phyloP scores from a whole-genome alignment of 805 yeast genomes.

The Suhomyces tanzawaensis region DNA sequence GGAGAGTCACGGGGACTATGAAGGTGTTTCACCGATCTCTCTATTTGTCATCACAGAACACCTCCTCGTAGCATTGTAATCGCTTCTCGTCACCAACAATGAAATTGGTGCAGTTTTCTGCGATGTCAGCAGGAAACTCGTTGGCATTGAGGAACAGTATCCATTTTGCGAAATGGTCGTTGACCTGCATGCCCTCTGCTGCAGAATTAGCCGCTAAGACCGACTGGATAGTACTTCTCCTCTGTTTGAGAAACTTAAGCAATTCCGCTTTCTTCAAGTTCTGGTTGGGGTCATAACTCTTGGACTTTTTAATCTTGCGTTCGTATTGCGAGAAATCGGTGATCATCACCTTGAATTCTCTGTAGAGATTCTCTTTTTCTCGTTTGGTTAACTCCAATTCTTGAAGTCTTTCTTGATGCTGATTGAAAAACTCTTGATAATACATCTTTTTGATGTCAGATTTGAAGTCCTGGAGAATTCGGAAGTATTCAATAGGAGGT shows the following conservation, averaged over 20 bases:
- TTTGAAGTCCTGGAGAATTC: conserved; percentile 29
- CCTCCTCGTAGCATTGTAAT: conserved; percentile 13
- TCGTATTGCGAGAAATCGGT: conserved; percentile 30
- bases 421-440: conserved; percentile 27
- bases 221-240: background rate
- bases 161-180: conserved; percentile 32
- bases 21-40: too few relatives aligned
- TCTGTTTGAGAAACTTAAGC: conserved; percentile 17
- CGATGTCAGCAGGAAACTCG: conserved; percentile 20
- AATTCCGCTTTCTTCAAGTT: conserved; percentile 33
- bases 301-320: conserved; percentile 19
- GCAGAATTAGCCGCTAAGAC: too few relatives aligned
- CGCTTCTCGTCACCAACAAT: conserved; percentile 42
- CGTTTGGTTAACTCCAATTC: conserved; percentile 12
- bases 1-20: too few relatives aligned
- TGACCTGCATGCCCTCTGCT: too few relatives aligned
- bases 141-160: conserved; percentile 21
- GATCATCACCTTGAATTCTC: conserved; percentile 26
- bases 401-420: conserved; percentile 14
- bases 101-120: conserved; percentile 30
- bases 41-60: too few relatives aligned
- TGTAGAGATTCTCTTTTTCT: conserved; percentile 23
- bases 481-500: conserved; percentile 18
- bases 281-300: conserved; percentile 9
- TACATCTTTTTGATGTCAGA: conserved; percentile 23